Evolutionary conservation across 768 basidiomycete genomes (phyloP), one percentile per base, ranked within the genome.

Genomic region (Naganishia onofrii): DNA sequence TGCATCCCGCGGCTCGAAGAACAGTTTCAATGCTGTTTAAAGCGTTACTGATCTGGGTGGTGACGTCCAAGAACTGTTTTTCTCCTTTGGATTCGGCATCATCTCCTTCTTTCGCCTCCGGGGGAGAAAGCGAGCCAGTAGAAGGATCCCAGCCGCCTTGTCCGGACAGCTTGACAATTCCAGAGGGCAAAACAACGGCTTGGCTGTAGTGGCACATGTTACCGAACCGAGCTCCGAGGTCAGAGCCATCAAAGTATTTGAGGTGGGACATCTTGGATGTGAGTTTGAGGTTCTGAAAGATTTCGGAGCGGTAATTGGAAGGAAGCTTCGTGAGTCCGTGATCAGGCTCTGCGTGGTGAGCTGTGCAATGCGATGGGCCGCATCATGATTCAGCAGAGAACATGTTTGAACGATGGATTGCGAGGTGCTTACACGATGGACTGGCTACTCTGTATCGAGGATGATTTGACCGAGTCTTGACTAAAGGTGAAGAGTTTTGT

Each of bases 171-270:
- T 63, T 63, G 60, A 63, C 60, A 6, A 63, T 44, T 9, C 60
- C 60, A 29, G 60, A 42, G 10, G 60, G 60, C 5, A 63, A 26
- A 42, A 63, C 32, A 13, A 63, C 60, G 10, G 60, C 60, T 44
- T 63, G 60, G 13, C 34, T 42, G 60, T 63, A 63, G 38, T 63
- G 60, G 38, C 60, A 63, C 60, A 63, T 63, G 38, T 38, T 42
- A 42, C 60, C 60, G 38, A 63, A 63, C 3, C 42, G 36, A 21
- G 60, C 60, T 44, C 60, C 60, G 15, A 63, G 60, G 29, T 34
- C 34, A 12, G 60, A n/a, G 1, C 38, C 60, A 21, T 63, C 60
- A 17, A 34, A 42, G 26, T 44, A 63, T 29, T 63, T 63, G 42
- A 63, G 60, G 60, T 63, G 38, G 1, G 60, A 63, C 60, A 63